phyloP scores from a whole-genome alignment of 208 protist species.

The Acanthamoeba healyi region DNA sequence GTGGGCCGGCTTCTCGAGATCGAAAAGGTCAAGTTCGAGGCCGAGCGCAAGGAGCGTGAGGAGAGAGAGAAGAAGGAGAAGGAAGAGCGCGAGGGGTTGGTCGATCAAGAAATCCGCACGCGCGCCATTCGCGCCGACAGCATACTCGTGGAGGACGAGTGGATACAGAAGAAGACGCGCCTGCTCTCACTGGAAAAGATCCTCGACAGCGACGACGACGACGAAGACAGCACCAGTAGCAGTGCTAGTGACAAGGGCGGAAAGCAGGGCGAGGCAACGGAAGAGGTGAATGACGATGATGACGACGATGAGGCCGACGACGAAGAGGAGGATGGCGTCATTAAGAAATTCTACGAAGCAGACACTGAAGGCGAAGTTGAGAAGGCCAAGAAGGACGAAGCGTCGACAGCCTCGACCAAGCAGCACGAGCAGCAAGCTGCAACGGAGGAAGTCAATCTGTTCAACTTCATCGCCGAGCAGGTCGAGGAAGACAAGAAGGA shows the following conservation, averaged over 20 bases:
- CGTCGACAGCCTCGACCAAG: neutral
- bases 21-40: constrained; percentile 55
- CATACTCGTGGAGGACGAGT: constrained; percentile 53
- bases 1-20: constrained; percentile 39
- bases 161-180: constrained; percentile 24
- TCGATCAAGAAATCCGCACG: neutral
- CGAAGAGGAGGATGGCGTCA: constrained; percentile 2
- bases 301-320: neutral
- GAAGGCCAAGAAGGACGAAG: neutral
- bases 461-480: constrained; percentile 55
- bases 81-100: constrained; percentile 11
- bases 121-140: constrained; percentile 42
- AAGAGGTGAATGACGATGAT: neutral
- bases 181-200: constrained; percentile 44
- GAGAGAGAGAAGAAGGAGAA: neutral
- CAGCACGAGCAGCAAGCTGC: neutral
- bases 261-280: neutral
- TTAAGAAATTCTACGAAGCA: constrained; percentile 22
- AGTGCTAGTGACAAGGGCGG: neutral
- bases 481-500: neutral
- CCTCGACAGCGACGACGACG: constrained; percentile 38
- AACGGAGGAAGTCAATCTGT: constrained; percentile 46
- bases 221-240: neutral
- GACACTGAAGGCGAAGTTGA: neutral
- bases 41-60: constrained; percentile 7